Evolutionary conservation across 139 green algal genomes (phyloP).

Genomic region (Tetraselmis striata): DNA sequence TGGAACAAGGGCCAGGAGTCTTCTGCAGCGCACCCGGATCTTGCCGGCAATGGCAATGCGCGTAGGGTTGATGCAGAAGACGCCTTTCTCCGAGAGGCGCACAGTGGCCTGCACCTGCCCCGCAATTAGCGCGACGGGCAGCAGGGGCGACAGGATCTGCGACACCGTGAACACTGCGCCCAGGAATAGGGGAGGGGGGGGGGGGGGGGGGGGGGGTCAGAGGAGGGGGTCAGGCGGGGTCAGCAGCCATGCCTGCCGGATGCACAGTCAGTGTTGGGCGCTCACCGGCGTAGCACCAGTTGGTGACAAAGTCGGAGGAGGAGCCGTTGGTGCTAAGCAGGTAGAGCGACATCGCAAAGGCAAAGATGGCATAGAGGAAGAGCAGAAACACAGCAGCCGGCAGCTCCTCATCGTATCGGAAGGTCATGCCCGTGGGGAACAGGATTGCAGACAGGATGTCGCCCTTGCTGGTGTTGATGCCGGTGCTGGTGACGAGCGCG

Average conservation of each 20-base stretch:
- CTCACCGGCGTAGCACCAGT: constrained; percentile 9
- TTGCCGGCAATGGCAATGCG: constrained; percentile 14
- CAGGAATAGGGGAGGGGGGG: background rate
- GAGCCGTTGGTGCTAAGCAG: constrained; percentile 10
- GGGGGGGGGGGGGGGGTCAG: no score
- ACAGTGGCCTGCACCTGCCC: constrained; percentile 12
- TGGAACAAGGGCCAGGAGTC: no score
- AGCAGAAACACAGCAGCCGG: constrained; percentile 11
- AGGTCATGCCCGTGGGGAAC: constrained; percentile 13
- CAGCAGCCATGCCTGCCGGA: no score
- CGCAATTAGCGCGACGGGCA: constrained; percentile 12
- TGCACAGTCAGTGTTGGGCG: no score
- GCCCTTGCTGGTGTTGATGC: constrained; percentile 15
- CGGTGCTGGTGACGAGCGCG: background rate
- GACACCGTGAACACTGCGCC: constrained; percentile 1
- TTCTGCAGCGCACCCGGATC: background rate
- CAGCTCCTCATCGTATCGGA: constrained; percentile 22
- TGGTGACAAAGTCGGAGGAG: constrained; percentile 9
- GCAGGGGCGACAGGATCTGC: constrained; percentile 14
- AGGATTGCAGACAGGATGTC: constrained; percentile 14
- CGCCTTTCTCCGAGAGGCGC: constrained; percentile 1
- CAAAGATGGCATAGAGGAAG: constrained; percentile 4
- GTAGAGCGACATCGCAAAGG: constrained; percentile 6
- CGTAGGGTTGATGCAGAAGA: constrained; percentile 9
- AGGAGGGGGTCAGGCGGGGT: no score